Evolutionary conservation across 1,284 basidiomycete species (phyloP).

Genomic region (Cryptococcus jaspeensis): DNA sequence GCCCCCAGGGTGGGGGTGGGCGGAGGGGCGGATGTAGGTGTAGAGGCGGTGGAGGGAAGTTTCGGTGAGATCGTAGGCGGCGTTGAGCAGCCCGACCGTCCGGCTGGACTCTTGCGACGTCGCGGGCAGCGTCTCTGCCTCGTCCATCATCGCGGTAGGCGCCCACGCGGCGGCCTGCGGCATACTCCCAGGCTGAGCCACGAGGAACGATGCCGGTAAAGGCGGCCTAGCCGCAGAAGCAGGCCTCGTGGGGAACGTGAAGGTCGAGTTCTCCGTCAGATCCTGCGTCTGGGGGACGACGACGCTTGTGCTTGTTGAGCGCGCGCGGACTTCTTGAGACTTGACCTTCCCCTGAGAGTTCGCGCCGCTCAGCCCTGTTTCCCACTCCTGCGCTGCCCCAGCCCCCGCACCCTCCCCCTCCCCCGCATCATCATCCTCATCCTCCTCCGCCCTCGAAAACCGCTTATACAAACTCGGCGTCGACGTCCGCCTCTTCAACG

Average conservation of each 20-base stretch:
- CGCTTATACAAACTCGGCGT: constrained; percentile 30
- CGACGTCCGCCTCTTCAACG: constrained; percentile 42
- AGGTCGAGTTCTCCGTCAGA: constrained; percentile 12
- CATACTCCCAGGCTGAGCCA: too few relatives aligned
- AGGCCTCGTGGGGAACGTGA: constrained; percentile 13
- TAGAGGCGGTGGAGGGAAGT: constrained; percentile 23
- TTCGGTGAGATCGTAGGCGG: constrained; percentile 40
- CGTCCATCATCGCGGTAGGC: background rate
- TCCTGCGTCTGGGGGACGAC: constrained; percentile 29
- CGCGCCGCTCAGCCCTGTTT: background rate
- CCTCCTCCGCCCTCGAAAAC: constrained; percentile 15
- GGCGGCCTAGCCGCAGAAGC: too few relatives aligned
- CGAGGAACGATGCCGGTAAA: too few relatives aligned
- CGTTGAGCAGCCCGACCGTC: constrained; percentile 18
- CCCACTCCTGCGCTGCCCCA: background rate
- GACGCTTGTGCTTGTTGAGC: constrained; percentile 46
- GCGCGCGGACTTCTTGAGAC: constrained; percentile 34
- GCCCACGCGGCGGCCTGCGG: too few relatives aligned
- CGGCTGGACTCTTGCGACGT: background rate
- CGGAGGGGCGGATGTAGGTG: constrained; percentile 22
- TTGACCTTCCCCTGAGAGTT: constrained; percentile 7
- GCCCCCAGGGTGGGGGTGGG: background rate
- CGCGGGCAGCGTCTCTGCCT: background rate
- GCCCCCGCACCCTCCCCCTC: background rate
- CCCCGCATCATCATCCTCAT: background rate